Base-by-base conservation (phyloP, 208 protist species). In the Borovskyia barvae region DNA sequence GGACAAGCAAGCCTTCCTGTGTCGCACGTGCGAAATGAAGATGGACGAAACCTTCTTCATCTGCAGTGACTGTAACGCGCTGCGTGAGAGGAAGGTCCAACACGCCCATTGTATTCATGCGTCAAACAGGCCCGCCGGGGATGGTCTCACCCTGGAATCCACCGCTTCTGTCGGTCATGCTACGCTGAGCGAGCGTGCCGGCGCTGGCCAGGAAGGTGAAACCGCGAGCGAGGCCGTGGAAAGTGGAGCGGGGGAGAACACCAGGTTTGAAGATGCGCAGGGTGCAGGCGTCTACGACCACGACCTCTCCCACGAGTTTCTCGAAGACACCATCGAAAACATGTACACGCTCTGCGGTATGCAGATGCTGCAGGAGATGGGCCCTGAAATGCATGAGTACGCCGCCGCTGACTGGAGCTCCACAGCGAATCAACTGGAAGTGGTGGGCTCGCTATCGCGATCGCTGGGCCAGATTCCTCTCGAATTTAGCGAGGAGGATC, bases 311-410 rank as follows among this genome's bases (percentile, higher is more conserved):
- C 87, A 94, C 63, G 72, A 81, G 11, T 94, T 94, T 54, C 26
- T 94, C 15, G 87, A 91, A 50, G 87, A 92, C 61, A 94, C 82
- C 24, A 64, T 75, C 15, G 87, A 94, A 32, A 92, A 94, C 46
- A 46, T 94, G 15, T 81, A 59, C 26, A 56, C 61, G 24, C 43
- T 94, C 19, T 87, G 75, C 45, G 75, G 77, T 11, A 80, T 90
- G 76, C 84, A 92, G 58, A 36, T 89, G n/a, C 49, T 82, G 65
- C 69, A 81, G 46, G 64, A 43, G 41, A 50, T 77, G 29, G 79
- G 85, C 35, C 40, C 47, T 0, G 71, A 77, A 40, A 54, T 66
- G 33, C 72, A 64, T 20, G 55, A 73, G 26, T 70, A 84, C 28
- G 67, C 85, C 2, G 11, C 49, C 2, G 25, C 51, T 5, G 64